Percentiles rank a stretch among this genome's conserved stretches.
These are phyloP conservation scores for Plasmodium ovale DNA, from an alignment of 169 alveolate genomes.

Conservation along the genomic window DNA sequence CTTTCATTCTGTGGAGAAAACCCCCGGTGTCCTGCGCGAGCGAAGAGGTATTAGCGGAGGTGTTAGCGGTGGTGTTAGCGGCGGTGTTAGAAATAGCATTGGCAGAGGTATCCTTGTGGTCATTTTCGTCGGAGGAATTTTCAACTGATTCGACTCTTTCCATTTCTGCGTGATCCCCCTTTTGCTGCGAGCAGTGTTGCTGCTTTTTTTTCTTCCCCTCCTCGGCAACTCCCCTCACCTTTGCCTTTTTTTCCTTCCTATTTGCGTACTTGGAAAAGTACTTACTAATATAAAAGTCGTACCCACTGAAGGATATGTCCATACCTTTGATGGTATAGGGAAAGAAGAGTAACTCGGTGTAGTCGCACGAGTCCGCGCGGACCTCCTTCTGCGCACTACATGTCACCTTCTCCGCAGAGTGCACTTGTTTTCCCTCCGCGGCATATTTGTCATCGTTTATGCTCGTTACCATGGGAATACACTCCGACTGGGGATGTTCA, in stretches of 20 bases:
- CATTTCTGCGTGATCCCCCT: neutral
- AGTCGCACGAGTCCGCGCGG: neutral
- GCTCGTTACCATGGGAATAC: too few species aligned
- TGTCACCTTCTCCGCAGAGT: neutral
- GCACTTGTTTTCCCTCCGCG: neutral
- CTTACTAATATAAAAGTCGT: conserved; percentile 65
- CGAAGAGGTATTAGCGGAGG: neutral
- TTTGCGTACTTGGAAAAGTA: conserved; percentile 47
- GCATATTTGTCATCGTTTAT: neutral
- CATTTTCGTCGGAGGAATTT: neutral
- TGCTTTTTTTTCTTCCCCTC: neutral
- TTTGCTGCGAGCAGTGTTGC: neutral
- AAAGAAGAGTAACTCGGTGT: conserved; percentile 91
- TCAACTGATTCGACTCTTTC: neutral
- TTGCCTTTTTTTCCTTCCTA: neutral
- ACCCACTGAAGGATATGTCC: conserved; percentile 97
- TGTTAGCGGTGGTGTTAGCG: too few species aligned
- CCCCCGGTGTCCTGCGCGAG: neutral
- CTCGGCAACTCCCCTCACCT: neutral
- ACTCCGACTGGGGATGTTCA: neutral
- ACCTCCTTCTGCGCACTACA: neutral
- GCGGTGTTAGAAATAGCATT: neutral
- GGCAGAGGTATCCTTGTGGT: neutral
- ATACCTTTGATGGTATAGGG: conserved; percentile 99
- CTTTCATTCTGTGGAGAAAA: conserved; percentile 22